These are phyloP conservation scores for Madurella mycetomatis DNA, from an alignment of 2,329 filamentous ascomycete genomes.

Conservation along the genomic window DNA sequence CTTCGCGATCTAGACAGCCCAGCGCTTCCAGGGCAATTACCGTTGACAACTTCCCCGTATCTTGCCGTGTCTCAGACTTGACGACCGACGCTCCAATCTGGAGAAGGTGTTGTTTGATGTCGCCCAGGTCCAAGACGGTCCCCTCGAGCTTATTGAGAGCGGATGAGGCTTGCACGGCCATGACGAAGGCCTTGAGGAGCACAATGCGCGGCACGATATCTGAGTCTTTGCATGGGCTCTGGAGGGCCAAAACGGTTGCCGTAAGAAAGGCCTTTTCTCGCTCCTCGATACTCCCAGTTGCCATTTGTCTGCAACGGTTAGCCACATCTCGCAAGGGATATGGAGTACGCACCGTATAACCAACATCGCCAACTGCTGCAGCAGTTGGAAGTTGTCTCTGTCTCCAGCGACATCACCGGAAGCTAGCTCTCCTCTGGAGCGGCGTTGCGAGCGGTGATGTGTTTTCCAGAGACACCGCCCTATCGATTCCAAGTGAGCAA, in stretches of 20 bases:
- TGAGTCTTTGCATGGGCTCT: slow-evolving; percentile 13
- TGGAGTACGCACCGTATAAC: slow-evolving; percentile 20
- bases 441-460: slow-evolving; percentile 14
- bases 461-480: slow-evolving; percentile 23
- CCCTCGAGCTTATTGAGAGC: slow-evolving; percentile 15
- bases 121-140: slow-evolving; percentile 10
- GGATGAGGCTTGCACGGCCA: slow-evolving; percentile 9
- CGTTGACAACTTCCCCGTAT: slow-evolving; percentile 17
- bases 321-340: background rate
- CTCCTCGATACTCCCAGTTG: slow-evolving; percentile 37
- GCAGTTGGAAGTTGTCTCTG: slow-evolving; percentile 16
- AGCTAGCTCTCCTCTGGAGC: slow-evolving; percentile 6
- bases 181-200: slow-evolving; percentile 19
- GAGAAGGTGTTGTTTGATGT: slow-evolving; percentile 13
- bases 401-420: slow-evolving; percentile 13
- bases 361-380: slow-evolving; percentile 20
- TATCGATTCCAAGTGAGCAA: slow-evolving; percentile 33
- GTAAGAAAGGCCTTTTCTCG: slow-evolving; percentile 34
- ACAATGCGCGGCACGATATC: slow-evolving; percentile 14
- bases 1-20: slow-evolving; percentile 17
- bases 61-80: slow-evolving; percentile 12
- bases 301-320: slow-evolving; percentile 38
- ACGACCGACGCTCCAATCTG: slow-evolving; percentile 4
- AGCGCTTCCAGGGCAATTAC: slow-evolving; percentile 25
- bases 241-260: slow-evolving; percentile 26